Conservation (phyloP, 495 filamentous ascomycete genomes). For the Podospora didyma region DNA sequence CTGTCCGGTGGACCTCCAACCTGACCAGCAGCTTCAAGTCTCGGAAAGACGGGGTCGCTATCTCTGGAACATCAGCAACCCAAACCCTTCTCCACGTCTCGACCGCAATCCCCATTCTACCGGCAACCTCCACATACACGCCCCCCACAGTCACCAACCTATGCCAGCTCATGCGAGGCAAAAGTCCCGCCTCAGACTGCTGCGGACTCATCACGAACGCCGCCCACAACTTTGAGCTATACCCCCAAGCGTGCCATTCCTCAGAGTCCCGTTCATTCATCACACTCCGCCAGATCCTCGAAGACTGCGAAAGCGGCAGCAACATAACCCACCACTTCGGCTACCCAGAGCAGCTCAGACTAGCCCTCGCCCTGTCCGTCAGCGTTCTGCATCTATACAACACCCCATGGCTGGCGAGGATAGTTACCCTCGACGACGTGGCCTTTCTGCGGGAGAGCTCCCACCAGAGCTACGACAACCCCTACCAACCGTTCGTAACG, state of each 20-base stretch:
- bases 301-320: not conserved
- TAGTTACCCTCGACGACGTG: conserved; percentile 13
- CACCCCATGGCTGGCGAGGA: conserved; percentile 10
- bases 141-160: conserved; percentile 1
- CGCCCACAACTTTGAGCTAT: conserved; percentile 4
- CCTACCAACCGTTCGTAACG: not conserved
- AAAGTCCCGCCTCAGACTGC: not conserved
- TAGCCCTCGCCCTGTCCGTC: conserved; percentile 11
- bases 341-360: conserved; percentile 5
- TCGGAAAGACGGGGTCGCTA: not conserved
- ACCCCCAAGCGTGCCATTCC: not conserved
- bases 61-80: not conserved
- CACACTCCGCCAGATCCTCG: conserved; percentile 6
- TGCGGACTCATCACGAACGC: not conserved
- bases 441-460: not conserved
- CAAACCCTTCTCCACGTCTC: not conserved
- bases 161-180: not conserved
- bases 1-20: not conserved
- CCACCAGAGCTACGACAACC: not conserved
- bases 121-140: not conserved
- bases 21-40: not conserved
- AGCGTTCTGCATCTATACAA: conserved; percentile 12
- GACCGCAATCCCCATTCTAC: not conserved
- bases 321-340: not conserved
- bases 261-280: not conserved